Base-by-base conservation (phyloP, 169 alveolate genomes). In the Besnoitia besnoiti region DNA sequence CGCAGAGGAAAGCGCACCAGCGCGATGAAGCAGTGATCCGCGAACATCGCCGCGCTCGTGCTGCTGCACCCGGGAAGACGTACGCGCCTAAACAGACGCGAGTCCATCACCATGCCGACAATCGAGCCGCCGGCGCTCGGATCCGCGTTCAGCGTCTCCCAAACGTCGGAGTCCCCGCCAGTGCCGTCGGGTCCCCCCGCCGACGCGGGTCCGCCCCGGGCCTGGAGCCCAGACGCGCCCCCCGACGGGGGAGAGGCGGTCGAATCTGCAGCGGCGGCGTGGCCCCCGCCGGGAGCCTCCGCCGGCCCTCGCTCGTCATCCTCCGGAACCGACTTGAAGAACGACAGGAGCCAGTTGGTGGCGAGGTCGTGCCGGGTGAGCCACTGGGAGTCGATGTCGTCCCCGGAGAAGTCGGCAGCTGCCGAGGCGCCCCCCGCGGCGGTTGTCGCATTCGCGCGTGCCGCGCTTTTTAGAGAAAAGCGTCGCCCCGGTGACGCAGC, bases 51-150 rank as follows among this genome's bases (percentile, higher is more conserved):
- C n/a, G 67, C 42, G n/a, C 42, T 67, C 24, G 47, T 67, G 80
- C 80, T 67, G 80, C 80, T 67, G 80, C 80, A 67, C 10, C 80
- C 80, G 80, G 80, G 80, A 1, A 67, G 10, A 2, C 42, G 40
- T 24, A 67, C 21, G 14, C 42, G 39, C n/a, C 42, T 19, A 35
- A 67, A 67, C 4, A 67, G 47, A 2, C 42, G 80, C 7, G 80
- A 67, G n/a, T 67, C 80, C 80, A 67, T 67, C 39, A 67, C 80
- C 3, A 67, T 42, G 39, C 46, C 39, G 39, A 67, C 46, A 5
- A 67, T 30, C 12, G 44, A 33, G 14, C 80, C 80, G 10, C 21
- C 40, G n/a, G 24, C 80, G 55, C 24, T 49, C 55, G n/a, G n/a
- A n/a, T n/a, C n/a, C n/a, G n/a, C n/a, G n/a, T n/a, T n/a, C n/a